These are phyloP conservation scores for Orbilia quercus DNA, from an alignment of 2,329 filamentous ascomycete genomes.

Conservation along the genomic window DNA sequence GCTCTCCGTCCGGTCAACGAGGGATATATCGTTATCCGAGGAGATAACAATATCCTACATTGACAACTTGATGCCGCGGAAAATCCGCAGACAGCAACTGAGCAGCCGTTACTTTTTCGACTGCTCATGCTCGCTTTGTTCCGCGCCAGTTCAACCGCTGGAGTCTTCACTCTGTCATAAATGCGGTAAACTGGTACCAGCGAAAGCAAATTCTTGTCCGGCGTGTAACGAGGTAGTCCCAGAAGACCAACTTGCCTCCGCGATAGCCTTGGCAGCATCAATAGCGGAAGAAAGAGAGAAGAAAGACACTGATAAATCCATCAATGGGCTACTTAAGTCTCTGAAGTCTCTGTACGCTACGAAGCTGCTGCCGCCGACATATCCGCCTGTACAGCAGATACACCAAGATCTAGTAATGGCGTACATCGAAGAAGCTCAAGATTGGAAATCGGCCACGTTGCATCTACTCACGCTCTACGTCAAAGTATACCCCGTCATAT, in stretches of 20 bases:
- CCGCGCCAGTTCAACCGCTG: conserved; percentile 61
- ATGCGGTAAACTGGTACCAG: conserved; percentile 57
- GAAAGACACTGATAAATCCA: conserved; percentile 61
- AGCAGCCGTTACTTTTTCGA: conserved; percentile 70
- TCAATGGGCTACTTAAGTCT: conserved; percentile 56
- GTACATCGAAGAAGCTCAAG: conserved; percentile 64
- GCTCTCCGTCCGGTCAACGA: conserved; percentile 68
- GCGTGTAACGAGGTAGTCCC: conserved; percentile 45
- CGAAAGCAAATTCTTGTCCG: conserved; percentile 18
- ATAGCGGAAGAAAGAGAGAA: conserved; percentile 61
- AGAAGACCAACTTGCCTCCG: conserved; percentile 44
- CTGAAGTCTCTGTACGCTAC: conserved; percentile 64
- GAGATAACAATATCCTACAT: conserved; percentile 74
- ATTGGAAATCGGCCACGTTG: conserved; percentile 66
- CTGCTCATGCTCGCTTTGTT: conserved; percentile 70
- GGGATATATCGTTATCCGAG: conserved; percentile 68
- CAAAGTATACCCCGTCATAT: conserved; percentile 67
- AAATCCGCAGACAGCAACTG: conserved; percentile 68
- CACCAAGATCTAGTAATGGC: conserved; percentile 68
- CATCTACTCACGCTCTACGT: conserved; percentile 68
- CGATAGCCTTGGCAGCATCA: conserved; percentile 25
- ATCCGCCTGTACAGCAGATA: conserved; percentile 69
- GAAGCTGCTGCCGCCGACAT: conserved; percentile 65
- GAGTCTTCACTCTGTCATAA: conserved; percentile 64
- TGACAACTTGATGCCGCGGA: conserved; percentile 68